Conservation (phyloP, 306 rosid genomes). For the Chamaecrista fasciculata region DNA sequence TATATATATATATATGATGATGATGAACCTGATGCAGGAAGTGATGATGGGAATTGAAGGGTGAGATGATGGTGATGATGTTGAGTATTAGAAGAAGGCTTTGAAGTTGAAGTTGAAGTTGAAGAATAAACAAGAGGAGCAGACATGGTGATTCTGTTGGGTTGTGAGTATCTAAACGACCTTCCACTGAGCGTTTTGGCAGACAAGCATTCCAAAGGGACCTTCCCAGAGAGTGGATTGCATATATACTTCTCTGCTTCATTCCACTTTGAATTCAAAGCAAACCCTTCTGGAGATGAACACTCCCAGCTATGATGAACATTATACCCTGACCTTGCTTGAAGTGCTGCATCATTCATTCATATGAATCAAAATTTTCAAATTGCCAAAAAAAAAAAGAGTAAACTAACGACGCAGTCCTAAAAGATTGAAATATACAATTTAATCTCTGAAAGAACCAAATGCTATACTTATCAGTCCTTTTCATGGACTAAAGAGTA, state of each 20-base stretch:
- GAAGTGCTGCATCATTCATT: constrained; percentile 65
- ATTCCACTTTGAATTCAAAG: constrained; percentile 91
- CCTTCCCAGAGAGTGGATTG: constrained; percentile 90
- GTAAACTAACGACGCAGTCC: too few species aligned
- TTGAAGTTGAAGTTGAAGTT: constrained; percentile 26
- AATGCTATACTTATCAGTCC: too few species aligned
- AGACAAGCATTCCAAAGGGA: constrained; percentile 90
- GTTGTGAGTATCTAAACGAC: constrained; percentile 55
- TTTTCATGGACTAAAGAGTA: too few species aligned
- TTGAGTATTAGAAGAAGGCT: constrained; percentile 30
- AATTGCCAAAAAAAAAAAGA: too few species aligned
- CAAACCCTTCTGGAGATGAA: constrained; percentile 82
- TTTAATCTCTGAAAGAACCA: too few species aligned
- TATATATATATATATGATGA: neutral
- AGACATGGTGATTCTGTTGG: constrained; percentile 68
- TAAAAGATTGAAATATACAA: too few species aligned
- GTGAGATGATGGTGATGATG: constrained; percentile 42
- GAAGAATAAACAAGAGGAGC: constrained; percentile 78
- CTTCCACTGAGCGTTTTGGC: constrained; percentile 88
- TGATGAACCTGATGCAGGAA: constrained; percentile 61
- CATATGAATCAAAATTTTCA: neutral
- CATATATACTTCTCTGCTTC: constrained; percentile 95
- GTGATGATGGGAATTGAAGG: constrained; percentile 51
- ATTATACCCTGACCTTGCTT: constrained; percentile 58
- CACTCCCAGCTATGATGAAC: constrained; percentile 71